These are phyloP conservation scores for Colletotrichum sp. DNA, from an alignment of 2,329 filamentous ascomycete genomes.

Conservation along the genomic window DNA sequence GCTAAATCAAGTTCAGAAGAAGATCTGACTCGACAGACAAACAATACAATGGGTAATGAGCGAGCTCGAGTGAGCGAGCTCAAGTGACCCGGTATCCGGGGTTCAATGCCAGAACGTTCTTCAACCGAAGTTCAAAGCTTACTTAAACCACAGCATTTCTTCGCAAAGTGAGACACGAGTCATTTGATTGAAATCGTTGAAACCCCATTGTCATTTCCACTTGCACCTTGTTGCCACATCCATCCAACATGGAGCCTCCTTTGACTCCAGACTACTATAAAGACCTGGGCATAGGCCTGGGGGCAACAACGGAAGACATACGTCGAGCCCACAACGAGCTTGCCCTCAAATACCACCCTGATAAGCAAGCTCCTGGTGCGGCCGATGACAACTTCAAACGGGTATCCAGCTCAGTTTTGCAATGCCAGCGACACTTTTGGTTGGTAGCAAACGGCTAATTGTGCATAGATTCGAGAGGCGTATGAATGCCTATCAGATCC, in stretches of 20 bases:
- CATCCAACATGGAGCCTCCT: neutral
- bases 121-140: neutral
- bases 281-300: neutral
- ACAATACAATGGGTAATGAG: fast-evolving
- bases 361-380: neutral
- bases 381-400: neutral
- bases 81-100: neutral
- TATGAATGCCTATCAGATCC: neutral
- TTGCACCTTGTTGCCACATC: neutral
- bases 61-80: neutral
- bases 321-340: neutral
- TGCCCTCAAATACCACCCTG: neutral
- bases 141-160: neutral
- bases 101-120: neutral
- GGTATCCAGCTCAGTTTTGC: neutral
- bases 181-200: fast-evolving
- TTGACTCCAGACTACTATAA: neutral
- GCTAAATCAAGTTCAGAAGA: fast-evolving
- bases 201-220: fast-evolving
- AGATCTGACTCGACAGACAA: neutral
- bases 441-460: neutral
- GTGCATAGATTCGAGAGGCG: neutral
- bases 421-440: fast-evolving
- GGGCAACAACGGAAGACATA: neutral
- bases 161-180: neutral